Evolutionary conservation across 2,329 filamentous ascomycete genomes (phyloP).

Genomic region (Acephala macrosclerotiorum): DNA sequence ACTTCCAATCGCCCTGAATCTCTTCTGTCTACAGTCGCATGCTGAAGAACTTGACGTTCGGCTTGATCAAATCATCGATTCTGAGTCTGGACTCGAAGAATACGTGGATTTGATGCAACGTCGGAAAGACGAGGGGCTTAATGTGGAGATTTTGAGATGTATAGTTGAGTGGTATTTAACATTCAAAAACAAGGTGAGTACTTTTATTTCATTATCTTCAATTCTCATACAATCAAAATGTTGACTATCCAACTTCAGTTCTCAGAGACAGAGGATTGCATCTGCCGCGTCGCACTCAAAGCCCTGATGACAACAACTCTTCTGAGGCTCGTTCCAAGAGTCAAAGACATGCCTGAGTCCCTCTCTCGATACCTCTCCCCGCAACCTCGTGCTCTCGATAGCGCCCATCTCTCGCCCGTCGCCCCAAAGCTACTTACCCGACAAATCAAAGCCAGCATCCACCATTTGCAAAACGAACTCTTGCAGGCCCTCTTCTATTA

Average conservation of each 20-base stretch:
- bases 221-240: not conserved
- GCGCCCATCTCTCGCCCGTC: not conserved
- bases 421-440: constrained; percentile 14
- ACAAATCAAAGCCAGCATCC: constrained; percentile 20
- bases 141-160: constrained; percentile 6
- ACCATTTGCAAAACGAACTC: constrained; percentile 13
- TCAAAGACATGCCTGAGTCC: constrained; percentile 11
- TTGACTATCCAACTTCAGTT: constrained; percentile 1
- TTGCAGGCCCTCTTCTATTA: constrained; percentile 9
- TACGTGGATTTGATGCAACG: constrained; percentile 10
- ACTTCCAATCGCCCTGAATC: not conserved
- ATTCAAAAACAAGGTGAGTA: not conserved
- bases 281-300: constrained; percentile 10
- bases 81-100: constrained; percentile 7
- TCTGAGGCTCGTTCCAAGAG: constrained; percentile 15
- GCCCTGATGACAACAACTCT: constrained; percentile 23
- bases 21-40: constrained; percentile 1
- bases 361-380: constrained; percentile 1
- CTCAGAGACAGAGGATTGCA: not conserved
- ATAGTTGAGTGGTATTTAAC: constrained; percentile 2
- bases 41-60: constrained; percentile 10
- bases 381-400: not conserved
- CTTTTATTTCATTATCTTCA: not conserved
- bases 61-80: constrained; percentile 16
- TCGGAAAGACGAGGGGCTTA: not conserved